phyloP scores from a whole-genome alignment of 192 early-diverging fungal genomes.

The Backusella tarrabulga region DNA sequence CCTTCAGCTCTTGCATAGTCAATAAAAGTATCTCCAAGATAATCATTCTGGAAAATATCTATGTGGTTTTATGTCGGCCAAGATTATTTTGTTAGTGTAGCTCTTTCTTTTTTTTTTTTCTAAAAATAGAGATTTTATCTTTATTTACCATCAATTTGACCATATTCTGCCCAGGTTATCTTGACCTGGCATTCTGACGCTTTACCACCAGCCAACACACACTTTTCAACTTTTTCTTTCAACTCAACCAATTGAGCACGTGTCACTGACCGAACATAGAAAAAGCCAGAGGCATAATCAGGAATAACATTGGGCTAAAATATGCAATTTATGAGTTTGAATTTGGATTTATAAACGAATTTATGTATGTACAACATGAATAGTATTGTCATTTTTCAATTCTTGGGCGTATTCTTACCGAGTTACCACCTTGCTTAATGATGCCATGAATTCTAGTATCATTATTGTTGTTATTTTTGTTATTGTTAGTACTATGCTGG shows the following conservation, averaged over 20 bases:
- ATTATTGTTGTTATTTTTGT: background rate
- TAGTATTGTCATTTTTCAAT: background rate
- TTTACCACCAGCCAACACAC: conserved; percentile 54
- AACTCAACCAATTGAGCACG: conserved; percentile 43
- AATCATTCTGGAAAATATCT: conserved; percentile 65
- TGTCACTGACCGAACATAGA: conserved; percentile 48
- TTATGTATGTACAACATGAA: background rate
- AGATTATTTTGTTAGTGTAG: background rate
- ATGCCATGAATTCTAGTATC: conserved; percentile 58
- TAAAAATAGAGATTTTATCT: background rate
- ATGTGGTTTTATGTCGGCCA: conserved; percentile 1
- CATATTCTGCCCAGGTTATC: conserved; percentile 39
- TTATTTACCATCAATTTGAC: conserved; percentile 37
- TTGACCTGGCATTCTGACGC: conserved; percentile 55
- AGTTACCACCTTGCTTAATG: conserved; percentile 51
- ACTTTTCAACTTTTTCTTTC: conserved; percentile 40
- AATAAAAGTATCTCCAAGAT: conserved; percentile 48
- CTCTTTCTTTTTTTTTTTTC: background rate
- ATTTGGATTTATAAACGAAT: background rate
- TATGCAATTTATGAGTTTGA: background rate
- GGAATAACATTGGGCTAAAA: conserved; percentile 55
- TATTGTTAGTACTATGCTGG: background rate
- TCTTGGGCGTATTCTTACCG: conserved; percentile 18
- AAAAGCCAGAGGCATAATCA: conserved; percentile 46
- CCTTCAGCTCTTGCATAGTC: conserved; percentile 48